Conservation (phyloP, 768 basidiomycete species). For the Phaffia australis region DNA sequence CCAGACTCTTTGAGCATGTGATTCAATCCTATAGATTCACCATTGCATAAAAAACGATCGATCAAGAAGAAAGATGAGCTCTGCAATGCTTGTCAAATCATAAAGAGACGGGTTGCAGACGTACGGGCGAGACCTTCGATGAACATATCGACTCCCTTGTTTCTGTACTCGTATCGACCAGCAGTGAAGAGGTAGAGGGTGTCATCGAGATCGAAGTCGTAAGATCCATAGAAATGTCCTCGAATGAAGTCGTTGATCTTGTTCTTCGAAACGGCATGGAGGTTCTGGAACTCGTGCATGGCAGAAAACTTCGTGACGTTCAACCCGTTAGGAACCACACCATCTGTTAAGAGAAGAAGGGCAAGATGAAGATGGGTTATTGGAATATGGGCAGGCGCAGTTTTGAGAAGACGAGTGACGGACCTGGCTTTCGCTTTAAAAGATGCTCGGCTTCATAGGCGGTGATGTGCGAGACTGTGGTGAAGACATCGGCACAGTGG, state of each 20-base stretch:
- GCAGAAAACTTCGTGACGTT: slow-evolving; percentile 99
- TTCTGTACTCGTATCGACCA: slow-evolving; percentile 97
- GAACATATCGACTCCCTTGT: slow-evolving; percentile 99
- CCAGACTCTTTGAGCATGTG: slow-evolving; percentile 52
- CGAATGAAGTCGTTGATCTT: slow-evolving; percentile 98
- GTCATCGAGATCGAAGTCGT: slow-evolving; percentile 83
- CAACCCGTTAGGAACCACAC: slow-evolving; percentile 90
- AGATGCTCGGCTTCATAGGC: slow-evolving; percentile 95
- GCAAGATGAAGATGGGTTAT: slow-evolving; percentile 39
- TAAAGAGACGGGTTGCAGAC: slow-evolving; percentile 23
- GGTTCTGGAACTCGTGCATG: slow-evolving; percentile 98
- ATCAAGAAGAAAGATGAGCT: neutral
- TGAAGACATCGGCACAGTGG: slow-evolving; percentile 96
- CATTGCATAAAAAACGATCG: neutral
- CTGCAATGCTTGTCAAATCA: neutral
- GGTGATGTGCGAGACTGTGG: slow-evolving; percentile 95
- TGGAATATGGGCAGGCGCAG: slow-evolving; percentile 81
- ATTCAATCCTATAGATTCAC: slow-evolving; percentile 45
- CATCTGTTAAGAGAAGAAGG: slow-evolving; percentile 45
- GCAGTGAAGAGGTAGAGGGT: slow-evolving; percentile 84
- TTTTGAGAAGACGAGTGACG: slow-evolving; percentile 11
- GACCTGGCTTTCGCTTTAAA: slow-evolving; percentile 76
- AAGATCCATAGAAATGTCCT: slow-evolving; percentile 96
- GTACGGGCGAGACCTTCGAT: slow-evolving; percentile 84
- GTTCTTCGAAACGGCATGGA: slow-evolving; percentile 83